Evolutionary conservation across 805 yeast genomes (phyloP).

Genomic region (Hanseniaspora vineae): DNA sequence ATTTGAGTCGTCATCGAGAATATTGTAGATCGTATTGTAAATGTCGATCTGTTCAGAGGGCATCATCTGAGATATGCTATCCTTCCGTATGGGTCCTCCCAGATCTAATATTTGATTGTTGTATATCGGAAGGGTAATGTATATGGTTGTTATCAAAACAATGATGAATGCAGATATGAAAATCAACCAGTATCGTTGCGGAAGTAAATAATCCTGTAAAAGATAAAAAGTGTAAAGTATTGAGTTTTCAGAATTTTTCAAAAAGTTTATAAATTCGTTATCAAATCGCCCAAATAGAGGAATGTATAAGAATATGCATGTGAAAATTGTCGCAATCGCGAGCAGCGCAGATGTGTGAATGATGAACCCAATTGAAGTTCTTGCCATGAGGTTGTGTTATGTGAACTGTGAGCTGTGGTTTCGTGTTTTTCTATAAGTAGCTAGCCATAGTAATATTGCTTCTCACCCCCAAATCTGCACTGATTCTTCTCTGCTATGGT

Average conservation of each 20-base stretch:
- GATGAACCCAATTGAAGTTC: conserved; percentile 4
- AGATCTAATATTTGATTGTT: not conserved
- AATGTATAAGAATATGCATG: conserved; percentile 2
- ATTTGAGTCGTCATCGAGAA: not conserved
- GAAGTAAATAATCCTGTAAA: conserved; percentile 3
- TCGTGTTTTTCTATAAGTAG: too few species aligned
- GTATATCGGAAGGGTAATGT: conserved; percentile 1
- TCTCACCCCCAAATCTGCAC: too few species aligned
- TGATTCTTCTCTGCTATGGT: too few species aligned
- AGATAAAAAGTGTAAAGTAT: not conserved
- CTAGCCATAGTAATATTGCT: too few species aligned
- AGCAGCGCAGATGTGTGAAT: conserved; percentile 1
- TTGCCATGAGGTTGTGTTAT: not conserved
- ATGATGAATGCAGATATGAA: conserved; percentile 1
- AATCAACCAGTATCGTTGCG: conserved; percentile 5
- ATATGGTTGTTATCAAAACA: not conserved
- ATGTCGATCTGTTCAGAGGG: not conserved
- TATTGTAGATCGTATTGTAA: not conserved
- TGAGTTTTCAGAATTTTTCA: too few species aligned
- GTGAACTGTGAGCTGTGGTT: not conserved
- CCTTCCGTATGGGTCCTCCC: not conserved
- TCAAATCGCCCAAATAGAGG: not conserved
- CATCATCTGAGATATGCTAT: too few species aligned
- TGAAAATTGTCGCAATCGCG: not conserved
- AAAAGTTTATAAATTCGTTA: too few species aligned